Percentiles rank a stretch among this genome's conserved stretches.
These are phyloP conservation scores for Piper longum DNA, from an alignment of 164 flowering plant species.

Conservation along the genomic window DNA sequence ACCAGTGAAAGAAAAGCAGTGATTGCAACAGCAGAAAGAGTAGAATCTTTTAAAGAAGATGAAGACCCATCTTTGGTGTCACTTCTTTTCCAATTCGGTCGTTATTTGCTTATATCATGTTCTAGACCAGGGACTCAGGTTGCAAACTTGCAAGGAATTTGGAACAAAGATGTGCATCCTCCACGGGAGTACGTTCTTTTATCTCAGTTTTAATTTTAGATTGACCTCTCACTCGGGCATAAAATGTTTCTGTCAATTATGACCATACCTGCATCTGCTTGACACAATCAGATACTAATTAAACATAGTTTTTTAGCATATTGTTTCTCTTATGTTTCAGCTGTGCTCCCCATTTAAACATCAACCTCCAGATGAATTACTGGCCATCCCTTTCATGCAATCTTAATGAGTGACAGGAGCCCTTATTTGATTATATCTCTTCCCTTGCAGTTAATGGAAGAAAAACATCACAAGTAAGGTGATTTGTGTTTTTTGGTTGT, in stretches of 20 bases:
- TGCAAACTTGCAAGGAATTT: slow-evolving; percentile 87
- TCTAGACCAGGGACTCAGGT: slow-evolving; percentile 88
- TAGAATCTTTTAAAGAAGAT: slow-evolving; percentile 62
- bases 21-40: slow-evolving; percentile 56
- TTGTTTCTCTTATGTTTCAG: slow-evolving; percentile 23
- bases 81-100: slow-evolving; percentile 86
- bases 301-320: no score
- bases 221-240: no score
- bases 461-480: slow-evolving; percentile 68
- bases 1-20: background rate
- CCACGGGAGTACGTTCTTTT: slow-evolving; percentile 75
- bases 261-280: no score
- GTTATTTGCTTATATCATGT: slow-evolving; percentile 82
- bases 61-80: slow-evolving; percentile 91
- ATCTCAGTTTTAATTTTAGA: background rate
- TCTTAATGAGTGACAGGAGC: slow-evolving; percentile 83
- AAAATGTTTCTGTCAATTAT: no score
- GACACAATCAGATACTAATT: no score
- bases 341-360: slow-evolving; percentile 84
- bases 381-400: slow-evolving; percentile 95
- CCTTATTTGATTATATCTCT: slow-evolving; percentile 70
- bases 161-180: slow-evolving; percentile 75
- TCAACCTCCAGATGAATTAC: slow-evolving; percentile 98
- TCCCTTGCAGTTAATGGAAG: slow-evolving; percentile 63
- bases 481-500: background rate